Evolutionary conservation across 768 basidiomycete species (phyloP), one percentile per base, ranked within the genome.

Genomic region (Calocybe indica): DNA sequence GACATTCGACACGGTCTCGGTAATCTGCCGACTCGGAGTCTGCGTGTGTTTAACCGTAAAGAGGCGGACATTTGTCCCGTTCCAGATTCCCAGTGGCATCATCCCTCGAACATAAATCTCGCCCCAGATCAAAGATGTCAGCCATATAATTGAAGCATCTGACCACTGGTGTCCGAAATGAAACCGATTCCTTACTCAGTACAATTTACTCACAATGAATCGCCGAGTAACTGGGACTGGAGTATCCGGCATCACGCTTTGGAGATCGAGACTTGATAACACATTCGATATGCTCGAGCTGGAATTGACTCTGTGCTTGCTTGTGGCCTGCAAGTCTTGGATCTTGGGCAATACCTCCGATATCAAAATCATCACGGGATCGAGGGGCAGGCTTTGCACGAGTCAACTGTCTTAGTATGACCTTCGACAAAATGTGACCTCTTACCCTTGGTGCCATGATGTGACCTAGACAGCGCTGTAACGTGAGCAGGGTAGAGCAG

Each of bases 381-480:
- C 93, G 36, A 98, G 74, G 7, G 95, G 94, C 30, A 98, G 74
- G 8, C 92, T 29, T 15, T 14, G 13, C 31, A 40, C 37, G 40
- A 38, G 40, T 61, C 14, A 58, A 43, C 37, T 39, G 35, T 11
- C 41, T 41, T 14, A 39, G 49, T n/a, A 50, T 40, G 29, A 14
- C 34, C n/a, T 43, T 40, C 46, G 14, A 11, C 41, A 43, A 45
- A 37, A 44, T 36, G 22, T 46, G 50, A 5, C 10, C 8, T 14
- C 69, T 61, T 55, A 91, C 92, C 94, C 94, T 75, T 94, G 91
- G 56, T 95, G 90, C 95, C 95, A 98, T 2, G 93, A 93, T 14
- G 88, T 79, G 4, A 92, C 86, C 88, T 88, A 13, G 7, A 28
- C 8, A 45, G 44, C 15, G 46, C 39, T 45, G 7, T 47, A 40